Evolutionary conservation across 192 early-diverging fungal species (phyloP), one percentile per base, ranked within the genome.

Genomic region (Linnemannia exigua): DNA sequence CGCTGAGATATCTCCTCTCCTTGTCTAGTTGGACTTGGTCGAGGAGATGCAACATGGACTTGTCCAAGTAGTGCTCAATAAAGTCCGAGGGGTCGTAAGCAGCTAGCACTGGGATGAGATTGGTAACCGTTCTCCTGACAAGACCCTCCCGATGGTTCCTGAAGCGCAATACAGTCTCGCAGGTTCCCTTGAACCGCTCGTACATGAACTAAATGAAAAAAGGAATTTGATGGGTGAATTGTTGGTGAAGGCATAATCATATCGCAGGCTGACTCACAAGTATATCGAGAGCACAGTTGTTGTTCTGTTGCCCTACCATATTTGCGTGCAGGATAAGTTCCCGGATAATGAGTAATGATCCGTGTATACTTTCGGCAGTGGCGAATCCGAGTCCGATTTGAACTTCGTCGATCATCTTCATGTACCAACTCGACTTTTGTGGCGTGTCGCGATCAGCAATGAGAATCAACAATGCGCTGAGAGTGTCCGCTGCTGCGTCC

Each of bases 91-190:
- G 91, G 83, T 95, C 92, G 87, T 95, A 99, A 37, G 87, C 84
- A 16, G 98, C 98, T 38, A 99, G 89, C 48, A 88, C 90, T 0
- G 97, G 96, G 66, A 98, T 94, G 78, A 98, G 88, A 50, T 89
- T 87, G 28, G 98, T 96, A 0, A 98, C 96, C 6, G 97, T 96
- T 35, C 90, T 87, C 15, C 95, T 93, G 38, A 99, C 95, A 22
- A 96, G 88, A 0, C 86, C 79, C 76, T 98, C 96, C 50, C 93
- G 89, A 75, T 95, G 91, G 71, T 97, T 95, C 78, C 93, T 95
- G 74, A 96, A 90, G 47, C 91, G 84, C 16, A 97, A 79, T 3
- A 97, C 95, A 47, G 92, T 90, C 15, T 97, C 94, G 75, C 94
- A 93, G 7, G 95, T 93, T 38, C 94, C 93, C 63, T 79, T 89